Conservation (phyloP, 768 basidiomycete genomes). For the Termitomyces sp. region DNA sequence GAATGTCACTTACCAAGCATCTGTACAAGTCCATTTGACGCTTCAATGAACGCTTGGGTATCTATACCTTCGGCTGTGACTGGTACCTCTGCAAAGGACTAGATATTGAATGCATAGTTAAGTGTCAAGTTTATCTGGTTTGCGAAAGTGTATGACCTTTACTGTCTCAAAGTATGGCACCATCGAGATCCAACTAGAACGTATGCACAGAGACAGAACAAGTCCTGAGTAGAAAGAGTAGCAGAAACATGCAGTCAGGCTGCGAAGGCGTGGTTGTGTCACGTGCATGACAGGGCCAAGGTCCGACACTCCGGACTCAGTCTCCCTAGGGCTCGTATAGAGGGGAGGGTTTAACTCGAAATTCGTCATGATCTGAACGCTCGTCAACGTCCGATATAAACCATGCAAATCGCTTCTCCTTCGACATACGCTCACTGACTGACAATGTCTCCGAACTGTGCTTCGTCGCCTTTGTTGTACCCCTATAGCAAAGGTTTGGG, state of each 20-base stretch:
- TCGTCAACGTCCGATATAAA: no score
- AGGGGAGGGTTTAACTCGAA: no score
- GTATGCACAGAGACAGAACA: no score
- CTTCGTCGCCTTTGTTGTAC: no score
- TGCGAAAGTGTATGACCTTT: slow-evolving; percentile 37
- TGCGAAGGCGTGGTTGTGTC: not conserved
- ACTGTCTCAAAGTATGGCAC: slow-evolving; percentile 65
- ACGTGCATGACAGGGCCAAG: not conserved
- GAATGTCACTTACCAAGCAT: slow-evolving; percentile 54
- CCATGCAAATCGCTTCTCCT: no score
- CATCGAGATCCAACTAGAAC: slow-evolving; percentile 16
- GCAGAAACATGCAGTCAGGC: not conserved
- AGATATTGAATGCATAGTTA: not conserved
- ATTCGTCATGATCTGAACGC: no score
- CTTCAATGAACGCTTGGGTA: slow-evolving; percentile 76
- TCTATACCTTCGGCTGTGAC: slow-evolving; percentile 75
- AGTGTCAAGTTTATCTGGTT: not conserved
- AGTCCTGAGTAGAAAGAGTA: not conserved
- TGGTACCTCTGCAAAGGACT: slow-evolving; percentile 88
- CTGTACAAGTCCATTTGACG: slow-evolving; percentile 77
- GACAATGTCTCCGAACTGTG: no score
- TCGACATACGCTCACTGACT: no score
- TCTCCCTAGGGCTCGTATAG: no score
- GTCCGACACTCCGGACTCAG: no score
- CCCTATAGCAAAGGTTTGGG: no score